Evolutionary conservation across 139 green algal species (phyloP).

Genomic region (Bryopsis sp.): DNA sequence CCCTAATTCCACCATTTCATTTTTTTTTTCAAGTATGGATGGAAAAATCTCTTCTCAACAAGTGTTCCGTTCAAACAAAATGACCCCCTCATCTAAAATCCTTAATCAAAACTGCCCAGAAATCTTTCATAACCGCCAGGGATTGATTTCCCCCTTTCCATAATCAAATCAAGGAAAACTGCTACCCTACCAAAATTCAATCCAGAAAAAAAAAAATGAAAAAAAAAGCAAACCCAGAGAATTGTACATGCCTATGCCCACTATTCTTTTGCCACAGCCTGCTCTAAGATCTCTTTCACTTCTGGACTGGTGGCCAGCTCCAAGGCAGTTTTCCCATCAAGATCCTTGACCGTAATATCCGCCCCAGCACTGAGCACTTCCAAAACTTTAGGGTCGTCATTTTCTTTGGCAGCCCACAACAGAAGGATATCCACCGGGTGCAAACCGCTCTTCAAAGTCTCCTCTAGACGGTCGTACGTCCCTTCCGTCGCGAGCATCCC

Average conservation of each 20-base stretch:
- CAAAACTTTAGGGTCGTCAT: slow-evolving; percentile 84
- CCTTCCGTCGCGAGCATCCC: slow-evolving; percentile 85
- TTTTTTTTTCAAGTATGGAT: no score
- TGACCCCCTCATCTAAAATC: no score
- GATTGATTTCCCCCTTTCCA: no score
- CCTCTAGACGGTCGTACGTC: slow-evolving; percentile 78
- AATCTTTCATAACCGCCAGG: no score
- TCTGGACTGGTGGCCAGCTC: slow-evolving; percentile 62
- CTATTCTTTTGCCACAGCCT: slow-evolving; percentile 6
- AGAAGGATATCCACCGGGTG: slow-evolving; percentile 84
- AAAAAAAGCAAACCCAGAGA: no score
- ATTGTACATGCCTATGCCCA: no score
- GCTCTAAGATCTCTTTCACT: slow-evolving; percentile 42
- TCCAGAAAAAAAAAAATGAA: no score
- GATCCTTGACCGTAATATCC: slow-evolving; percentile 45
- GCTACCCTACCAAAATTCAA: background rate
- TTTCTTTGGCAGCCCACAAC: slow-evolving; percentile 75
- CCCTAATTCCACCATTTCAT: no score
- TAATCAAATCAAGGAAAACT: background rate
- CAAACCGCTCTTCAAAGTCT: slow-evolving; percentile 43
- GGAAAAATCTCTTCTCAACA: no score
- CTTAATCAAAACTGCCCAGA: no score
- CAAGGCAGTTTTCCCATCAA: slow-evolving; percentile 53
- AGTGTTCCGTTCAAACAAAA: no score
- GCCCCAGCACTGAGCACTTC: slow-evolving; percentile 78